A percentile compares a stretch with the other conserved stretches of the same genome.
phyloP scores from a whole-genome alignment of 2,329 filamentous ascomycete species.

The Arthrobotrys musiformis region DNA sequence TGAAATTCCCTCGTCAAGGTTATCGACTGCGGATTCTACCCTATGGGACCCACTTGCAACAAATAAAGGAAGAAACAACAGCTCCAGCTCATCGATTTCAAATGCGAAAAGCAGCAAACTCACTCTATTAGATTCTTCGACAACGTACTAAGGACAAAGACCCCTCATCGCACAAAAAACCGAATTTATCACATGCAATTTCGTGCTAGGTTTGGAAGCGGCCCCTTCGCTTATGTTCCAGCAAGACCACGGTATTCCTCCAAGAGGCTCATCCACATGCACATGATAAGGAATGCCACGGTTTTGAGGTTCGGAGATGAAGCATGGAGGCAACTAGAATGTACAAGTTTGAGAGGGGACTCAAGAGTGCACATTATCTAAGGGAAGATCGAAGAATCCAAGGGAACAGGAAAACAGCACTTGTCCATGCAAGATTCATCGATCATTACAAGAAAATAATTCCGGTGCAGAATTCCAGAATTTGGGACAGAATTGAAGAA shows the following conservation, averaged over 20 bases:
- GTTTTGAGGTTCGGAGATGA: not conserved
- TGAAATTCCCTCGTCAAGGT: not conserved
- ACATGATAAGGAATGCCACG: not conserved
- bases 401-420: not conserved
- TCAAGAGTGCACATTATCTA: not conserved
- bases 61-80: not conserved
- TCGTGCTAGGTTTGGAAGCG: too few species aligned
- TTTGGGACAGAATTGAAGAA: not conserved
- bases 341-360: not conserved
- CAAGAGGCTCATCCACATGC: too few species aligned
- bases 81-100: constrained; percentile 17
- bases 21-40: not conserved
- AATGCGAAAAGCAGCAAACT: constrained; percentile 20
- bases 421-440: not conserved
- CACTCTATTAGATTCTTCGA: not conserved
- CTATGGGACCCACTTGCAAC: not conserved
- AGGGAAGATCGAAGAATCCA: not conserved
- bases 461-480: not conserved
- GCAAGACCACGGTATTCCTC: too few species aligned
- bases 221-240: too few species aligned
- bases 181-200: too few species aligned
- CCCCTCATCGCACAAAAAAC: too few species aligned
- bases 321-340: not conserved
- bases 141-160: not conserved
- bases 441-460: not conserved